These are phyloP conservation scores for Paramyrothecium roridum DNA, from an alignment of 2,329 filamentous ascomycete genomes.

Conservation along the genomic window DNA sequence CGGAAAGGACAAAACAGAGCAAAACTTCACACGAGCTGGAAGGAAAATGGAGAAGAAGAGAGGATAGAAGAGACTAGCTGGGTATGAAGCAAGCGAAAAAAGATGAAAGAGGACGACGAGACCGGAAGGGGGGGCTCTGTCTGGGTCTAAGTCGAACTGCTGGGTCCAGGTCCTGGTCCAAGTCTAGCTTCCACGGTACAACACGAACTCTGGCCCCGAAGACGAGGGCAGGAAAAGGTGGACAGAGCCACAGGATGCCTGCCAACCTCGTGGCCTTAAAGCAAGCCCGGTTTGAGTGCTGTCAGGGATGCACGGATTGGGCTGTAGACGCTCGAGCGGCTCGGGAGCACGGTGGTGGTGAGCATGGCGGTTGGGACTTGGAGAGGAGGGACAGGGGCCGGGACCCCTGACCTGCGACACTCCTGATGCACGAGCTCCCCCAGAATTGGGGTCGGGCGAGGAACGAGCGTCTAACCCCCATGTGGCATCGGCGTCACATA, in stretches of 20 bases:
- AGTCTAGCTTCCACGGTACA: too few species aligned
- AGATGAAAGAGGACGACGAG: neutral
- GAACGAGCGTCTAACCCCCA: neutral
- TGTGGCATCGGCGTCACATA: neutral
- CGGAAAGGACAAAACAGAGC: neutral
- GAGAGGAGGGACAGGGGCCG: neutral
- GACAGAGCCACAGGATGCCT: neutral
- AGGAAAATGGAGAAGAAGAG: neutral
- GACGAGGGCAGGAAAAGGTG: too few species aligned
- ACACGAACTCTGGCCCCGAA: too few species aligned
- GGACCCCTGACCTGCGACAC: conserved; percentile 11
- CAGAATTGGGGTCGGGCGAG: neutral
- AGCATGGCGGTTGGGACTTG: neutral
- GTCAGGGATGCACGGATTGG: conserved; percentile 30
- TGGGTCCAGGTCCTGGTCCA: too few species aligned
- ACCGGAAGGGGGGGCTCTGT: too few species aligned
- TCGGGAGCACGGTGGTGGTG: neutral
- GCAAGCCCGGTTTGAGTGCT: neutral
- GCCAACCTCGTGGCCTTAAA: neutral
- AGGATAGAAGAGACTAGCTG: neutral
- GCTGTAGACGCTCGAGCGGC: conserved; percentile 3
- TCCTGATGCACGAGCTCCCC: conserved; percentile 7
- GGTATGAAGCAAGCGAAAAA: neutral
- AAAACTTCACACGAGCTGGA: neutral
- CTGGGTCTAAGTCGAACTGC: too few species aligned